Conservation (phyloP, 202 grass and related monocot species). For the Carex sylvatica region DNA sequence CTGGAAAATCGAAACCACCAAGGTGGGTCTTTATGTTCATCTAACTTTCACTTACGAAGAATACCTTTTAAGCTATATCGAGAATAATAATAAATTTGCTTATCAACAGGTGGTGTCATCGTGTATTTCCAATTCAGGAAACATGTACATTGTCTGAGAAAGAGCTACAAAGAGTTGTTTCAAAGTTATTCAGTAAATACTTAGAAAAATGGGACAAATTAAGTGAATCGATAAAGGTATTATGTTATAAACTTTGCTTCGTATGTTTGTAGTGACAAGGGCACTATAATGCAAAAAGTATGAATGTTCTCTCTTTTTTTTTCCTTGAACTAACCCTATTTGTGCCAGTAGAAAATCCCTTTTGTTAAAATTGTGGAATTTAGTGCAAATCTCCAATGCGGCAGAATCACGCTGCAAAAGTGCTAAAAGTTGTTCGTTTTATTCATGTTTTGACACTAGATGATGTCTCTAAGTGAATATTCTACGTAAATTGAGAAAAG, state of each 20-base stretch:
- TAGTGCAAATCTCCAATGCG: background rate
- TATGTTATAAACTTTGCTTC: background rate
- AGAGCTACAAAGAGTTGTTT: conserved; percentile 62
- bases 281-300: background rate
- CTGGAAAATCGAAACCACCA: conserved; percentile 64
- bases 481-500: background rate
- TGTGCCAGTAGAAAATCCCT: background rate
- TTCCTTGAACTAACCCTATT: background rate
- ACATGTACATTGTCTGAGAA: conserved; percentile 74
- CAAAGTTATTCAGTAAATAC: conserved; percentile 70
- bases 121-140: conserved; percentile 91
- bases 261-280: conserved; percentile 3
- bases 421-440: background rate
- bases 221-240: conserved; percentile 60
- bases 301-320: background rate
- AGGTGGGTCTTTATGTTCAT: conserved; percentile 50
- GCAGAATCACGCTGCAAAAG: background rate
- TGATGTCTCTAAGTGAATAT: background rate
- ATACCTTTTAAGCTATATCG: background rate
- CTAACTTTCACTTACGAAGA: background rate
- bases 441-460: background rate
- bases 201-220: conserved; percentile 36
- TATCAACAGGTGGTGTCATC: conserved; percentile 90
- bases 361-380: background rate
- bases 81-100: conserved; percentile 19